phyloP scores from a whole-genome alignment of 768 basidiomycete species.

The Tulasnella sp. region DNA sequence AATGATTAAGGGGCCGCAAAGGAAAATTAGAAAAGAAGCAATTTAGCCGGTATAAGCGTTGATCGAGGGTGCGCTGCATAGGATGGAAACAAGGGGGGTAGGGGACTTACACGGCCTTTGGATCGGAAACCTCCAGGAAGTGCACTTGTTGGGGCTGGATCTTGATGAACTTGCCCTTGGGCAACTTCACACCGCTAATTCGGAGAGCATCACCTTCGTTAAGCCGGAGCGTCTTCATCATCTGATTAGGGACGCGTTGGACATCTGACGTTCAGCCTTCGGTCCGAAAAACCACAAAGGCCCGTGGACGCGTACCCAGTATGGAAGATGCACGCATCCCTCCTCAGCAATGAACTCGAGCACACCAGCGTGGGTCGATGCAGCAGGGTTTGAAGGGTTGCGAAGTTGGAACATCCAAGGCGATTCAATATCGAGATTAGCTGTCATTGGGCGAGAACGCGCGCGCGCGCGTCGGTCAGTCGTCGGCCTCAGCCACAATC shows the following conservation, averaged over 20 bases:
- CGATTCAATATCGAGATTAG: constrained; percentile 74
- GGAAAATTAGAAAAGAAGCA: neutral
- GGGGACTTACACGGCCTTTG: constrained; percentile 83
- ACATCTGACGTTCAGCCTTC: neutral
- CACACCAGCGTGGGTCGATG: constrained; percentile 91
- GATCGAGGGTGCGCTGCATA: neutral
- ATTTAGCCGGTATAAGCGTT: neutral
- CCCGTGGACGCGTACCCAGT: constrained; percentile 51
- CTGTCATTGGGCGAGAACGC: constrained; percentile 25
- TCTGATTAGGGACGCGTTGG: constrained; percentile 32
- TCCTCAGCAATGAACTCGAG: constrained; percentile 98
- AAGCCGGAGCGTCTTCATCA: constrained; percentile 94
- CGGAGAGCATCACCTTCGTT: constrained; percentile 94
- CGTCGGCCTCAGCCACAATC: neutral
- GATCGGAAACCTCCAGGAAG: constrained; percentile 95
- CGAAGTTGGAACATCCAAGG: constrained; percentile 97
- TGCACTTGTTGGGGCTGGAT: constrained; percentile 91
- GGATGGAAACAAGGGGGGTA: neutral
- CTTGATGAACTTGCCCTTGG: constrained; percentile 93
- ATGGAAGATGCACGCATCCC: constrained; percentile 88
- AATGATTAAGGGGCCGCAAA: neutral
- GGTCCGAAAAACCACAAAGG: neutral
- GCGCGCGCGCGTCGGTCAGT: neutral
- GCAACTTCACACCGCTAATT: constrained; percentile 77
- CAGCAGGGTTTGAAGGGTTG: constrained; percentile 76